phyloP scores from a whole-genome alignment of 176 grass and related monocot genomes.

The Microstegium vimineum region DNA sequence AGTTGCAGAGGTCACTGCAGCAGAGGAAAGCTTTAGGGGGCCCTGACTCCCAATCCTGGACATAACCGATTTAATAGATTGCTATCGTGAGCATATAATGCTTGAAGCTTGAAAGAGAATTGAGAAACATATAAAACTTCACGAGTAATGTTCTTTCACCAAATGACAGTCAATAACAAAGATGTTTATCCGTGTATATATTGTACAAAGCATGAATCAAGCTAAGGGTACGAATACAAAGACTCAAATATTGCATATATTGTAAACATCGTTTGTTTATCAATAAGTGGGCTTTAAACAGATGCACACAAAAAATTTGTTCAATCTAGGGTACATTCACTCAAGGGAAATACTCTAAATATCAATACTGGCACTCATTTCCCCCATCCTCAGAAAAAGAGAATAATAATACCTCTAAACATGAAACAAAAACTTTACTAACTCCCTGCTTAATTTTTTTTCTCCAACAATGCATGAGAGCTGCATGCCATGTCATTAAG shows the following conservation, averaged over 20 bases:
- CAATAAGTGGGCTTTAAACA: background rate
- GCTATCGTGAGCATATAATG: slow-evolving; percentile 11
- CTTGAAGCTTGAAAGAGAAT: slow-evolving; percentile 26
- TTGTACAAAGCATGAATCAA: slow-evolving; percentile 10
- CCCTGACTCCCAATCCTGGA: background rate
- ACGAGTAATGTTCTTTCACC: slow-evolving; percentile 15
- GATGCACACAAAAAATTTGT: background rate
- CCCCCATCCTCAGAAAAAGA: background rate
- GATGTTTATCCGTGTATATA: background rate
- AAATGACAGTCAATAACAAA: background rate
- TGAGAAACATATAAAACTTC: slow-evolving; percentile 19
- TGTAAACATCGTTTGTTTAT: background rate
- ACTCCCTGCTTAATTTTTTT: background rate
- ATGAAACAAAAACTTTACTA: background rate
- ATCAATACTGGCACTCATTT: background rate
- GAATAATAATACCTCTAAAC: background rate
- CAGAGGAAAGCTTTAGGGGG: background rate
- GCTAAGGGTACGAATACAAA: background rate
- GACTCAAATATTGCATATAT: background rate
- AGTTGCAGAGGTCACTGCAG: background rate
- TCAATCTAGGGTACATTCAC: background rate
- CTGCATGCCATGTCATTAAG: background rate
- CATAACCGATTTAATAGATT: slow-evolving; percentile 9
- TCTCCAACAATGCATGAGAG: background rate
- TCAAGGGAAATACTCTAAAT: background rate